A percentile compares a stretch with the other conserved stretches of the same genome.
phyloP scores from a whole-genome alignment of 2,329 filamentous ascomycete genomes.

The Colletotrichum sp. region DNA sequence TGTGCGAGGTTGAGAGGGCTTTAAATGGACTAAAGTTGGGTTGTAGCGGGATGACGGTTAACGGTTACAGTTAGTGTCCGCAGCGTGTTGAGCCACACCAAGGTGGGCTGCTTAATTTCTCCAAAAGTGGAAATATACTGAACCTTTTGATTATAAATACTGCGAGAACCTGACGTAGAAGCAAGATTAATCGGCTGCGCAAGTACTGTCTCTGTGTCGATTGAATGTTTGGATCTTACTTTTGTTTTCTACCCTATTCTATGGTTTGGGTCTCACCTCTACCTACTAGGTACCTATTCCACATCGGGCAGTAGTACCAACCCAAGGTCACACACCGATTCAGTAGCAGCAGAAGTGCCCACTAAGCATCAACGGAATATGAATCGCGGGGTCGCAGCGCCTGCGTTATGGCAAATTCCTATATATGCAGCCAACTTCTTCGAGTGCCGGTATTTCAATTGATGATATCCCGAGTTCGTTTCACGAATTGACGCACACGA shows the following conservation, averaged over 20 bases:
- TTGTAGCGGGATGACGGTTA: not conserved
- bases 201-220: not conserved
- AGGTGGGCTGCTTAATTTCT: not conserved
- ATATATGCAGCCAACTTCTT: not conserved
- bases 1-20: not conserved
- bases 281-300: not conserved
- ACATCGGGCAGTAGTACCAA: not conserved
- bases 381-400: not conserved
- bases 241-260: too few relatives aligned
- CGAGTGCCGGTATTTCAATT: accelerated
- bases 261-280: not conserved
- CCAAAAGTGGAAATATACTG: not conserved
- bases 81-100: not conserved
- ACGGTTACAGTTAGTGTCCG: not conserved
- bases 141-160: not conserved
- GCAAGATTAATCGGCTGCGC: accelerated
- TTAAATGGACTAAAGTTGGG: not conserved
- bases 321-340: not conserved
- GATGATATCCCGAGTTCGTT: accelerated
- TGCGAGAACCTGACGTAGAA: not conserved
- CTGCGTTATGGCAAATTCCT: accelerated
- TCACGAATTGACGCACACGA: accelerated
- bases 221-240: not conserved
- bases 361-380: not conserved
- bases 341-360: not conserved